Evolutionary conservation across 73 alveolate species (phyloP).

Genomic region (Diophrys appendiculata): DNA sequence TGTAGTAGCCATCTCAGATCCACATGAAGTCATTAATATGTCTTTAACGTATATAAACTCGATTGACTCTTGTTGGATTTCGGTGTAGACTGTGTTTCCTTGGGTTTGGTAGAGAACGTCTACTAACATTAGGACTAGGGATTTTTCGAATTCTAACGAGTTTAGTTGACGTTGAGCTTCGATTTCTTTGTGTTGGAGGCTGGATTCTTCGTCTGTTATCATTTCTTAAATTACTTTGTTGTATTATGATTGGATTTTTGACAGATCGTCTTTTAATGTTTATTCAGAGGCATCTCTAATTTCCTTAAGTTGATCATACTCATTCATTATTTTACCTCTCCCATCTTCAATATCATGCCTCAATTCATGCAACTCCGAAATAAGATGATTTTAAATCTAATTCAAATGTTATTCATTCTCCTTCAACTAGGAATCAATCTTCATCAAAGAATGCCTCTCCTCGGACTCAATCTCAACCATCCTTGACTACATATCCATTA

Average conservation of each 20-base stretch:
- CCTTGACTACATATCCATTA: constrained; percentile 51
- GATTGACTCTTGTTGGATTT: constrained; percentile 16
- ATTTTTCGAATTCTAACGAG: constrained; percentile 61
- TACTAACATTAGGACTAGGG: constrained; percentile 36
- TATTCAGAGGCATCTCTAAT: constrained; percentile 52
- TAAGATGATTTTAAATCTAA: constrained; percentile 41
- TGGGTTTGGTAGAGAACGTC: constrained; percentile 59
- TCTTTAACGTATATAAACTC: constrained; percentile 49
- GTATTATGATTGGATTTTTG: constrained; percentile 25
- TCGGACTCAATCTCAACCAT: constrained; percentile 63
- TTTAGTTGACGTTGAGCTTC: constrained; percentile 31
- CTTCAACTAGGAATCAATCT: constrained; percentile 57
- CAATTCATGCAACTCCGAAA: constrained; percentile 57
- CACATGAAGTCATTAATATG: neutral
- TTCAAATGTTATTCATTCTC: constrained; percentile 71
- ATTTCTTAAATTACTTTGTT: constrained; percentile 32
- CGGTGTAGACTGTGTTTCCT: constrained; percentile 64
- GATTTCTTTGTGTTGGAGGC: neutral
- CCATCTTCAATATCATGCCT: constrained; percentile 73
- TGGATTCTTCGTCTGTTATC: constrained; percentile 14
- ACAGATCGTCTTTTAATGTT: constrained; percentile 30
- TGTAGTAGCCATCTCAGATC: neutral
- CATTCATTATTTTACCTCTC: constrained; percentile 43
- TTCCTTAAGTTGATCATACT: constrained; percentile 38
- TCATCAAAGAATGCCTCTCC: constrained; percentile 51